Evolutionary conservation across 305 asterid species (phyloP).

Genomic region (Fraxinus paxiana): DNA sequence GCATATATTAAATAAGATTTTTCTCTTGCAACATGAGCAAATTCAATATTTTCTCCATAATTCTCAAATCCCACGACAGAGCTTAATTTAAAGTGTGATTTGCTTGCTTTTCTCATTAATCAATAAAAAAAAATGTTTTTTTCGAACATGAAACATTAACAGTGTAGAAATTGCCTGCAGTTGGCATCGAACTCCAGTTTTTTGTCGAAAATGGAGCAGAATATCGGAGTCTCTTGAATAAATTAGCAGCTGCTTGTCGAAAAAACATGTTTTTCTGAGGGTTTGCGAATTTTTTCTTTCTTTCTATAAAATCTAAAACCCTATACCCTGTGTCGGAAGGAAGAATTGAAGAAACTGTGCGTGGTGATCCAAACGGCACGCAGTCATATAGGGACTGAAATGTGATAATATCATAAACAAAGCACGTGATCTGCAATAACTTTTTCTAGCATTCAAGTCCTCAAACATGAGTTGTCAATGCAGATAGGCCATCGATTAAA

Average conservation of each 20-base stretch:
- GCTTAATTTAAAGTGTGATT: not conserved
- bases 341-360: not conserved
- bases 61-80: not conserved
- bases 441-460: not conserved
- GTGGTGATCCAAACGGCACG: not conserved
- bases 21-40: not conserved
- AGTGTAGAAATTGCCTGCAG: conserved; percentile 36
- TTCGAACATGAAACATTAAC: not conserved
- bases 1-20: not conserved
- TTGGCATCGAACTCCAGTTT: conserved; percentile 23
- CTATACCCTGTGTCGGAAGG: conserved; percentile 11
- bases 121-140: not conserved
- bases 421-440: not conserved
- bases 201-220: conserved; percentile 26
- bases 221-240: conserved; percentile 33
- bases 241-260: conserved; percentile 40
- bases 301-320: conserved; percentile 17
- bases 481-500: not conserved
- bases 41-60: not conserved
- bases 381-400: not conserved
- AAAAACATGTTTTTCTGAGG: conserved; percentile 33
- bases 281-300: not conserved
- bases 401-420: not conserved
- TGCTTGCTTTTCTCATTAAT: not conserved
- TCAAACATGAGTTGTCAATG: not conserved